These are phyloP conservation scores for Alternaria metachromatica DNA, from an alignment of 2,329 filamentous ascomycete species.

Conservation along the genomic window DNA sequence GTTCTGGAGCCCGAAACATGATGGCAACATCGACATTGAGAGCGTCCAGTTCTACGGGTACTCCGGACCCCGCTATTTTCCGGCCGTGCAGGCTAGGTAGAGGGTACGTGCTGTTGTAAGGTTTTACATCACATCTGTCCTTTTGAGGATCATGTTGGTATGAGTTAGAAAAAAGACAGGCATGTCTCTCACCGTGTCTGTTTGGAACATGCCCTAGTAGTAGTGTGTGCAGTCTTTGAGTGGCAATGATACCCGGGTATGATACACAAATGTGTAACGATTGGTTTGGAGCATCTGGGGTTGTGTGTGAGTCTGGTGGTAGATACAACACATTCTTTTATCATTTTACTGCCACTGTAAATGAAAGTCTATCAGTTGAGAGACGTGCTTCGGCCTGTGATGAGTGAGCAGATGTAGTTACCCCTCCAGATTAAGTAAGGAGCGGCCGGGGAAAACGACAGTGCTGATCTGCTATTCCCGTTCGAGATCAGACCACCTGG, in stretches of 20 bases:
- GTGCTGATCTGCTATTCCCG: background rate
- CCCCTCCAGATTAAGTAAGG: background rate
- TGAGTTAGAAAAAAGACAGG: background rate
- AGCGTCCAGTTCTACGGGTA: conserved; percentile 83
- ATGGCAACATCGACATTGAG: conserved; percentile 87
- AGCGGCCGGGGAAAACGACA: background rate
- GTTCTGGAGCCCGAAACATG: conserved; percentile 80
- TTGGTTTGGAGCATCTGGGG: background rate
- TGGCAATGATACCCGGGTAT: conserved; percentile 5
- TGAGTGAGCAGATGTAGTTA: background rate
- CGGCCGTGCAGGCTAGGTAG: conserved; percentile 62
- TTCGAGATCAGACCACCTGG: background rate
- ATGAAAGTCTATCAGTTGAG: background rate
- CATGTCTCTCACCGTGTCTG: background rate
- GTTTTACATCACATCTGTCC: background rate
- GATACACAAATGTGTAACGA: background rate
- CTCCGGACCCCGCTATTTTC: conserved; percentile 85
- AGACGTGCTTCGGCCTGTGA: background rate
- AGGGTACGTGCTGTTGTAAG: background rate
- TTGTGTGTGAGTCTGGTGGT: background rate
- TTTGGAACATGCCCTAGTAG: background rate
- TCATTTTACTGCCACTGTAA: background rate
- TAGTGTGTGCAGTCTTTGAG: background rate
- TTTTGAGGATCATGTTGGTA: background rate
- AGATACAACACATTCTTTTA: background rate